Evolutionary conservation across 2,329 filamentous ascomycete species (phyloP), one percentile per base, ranked within the genome.

Genomic region (Colletotrichum sp.): DNA sequence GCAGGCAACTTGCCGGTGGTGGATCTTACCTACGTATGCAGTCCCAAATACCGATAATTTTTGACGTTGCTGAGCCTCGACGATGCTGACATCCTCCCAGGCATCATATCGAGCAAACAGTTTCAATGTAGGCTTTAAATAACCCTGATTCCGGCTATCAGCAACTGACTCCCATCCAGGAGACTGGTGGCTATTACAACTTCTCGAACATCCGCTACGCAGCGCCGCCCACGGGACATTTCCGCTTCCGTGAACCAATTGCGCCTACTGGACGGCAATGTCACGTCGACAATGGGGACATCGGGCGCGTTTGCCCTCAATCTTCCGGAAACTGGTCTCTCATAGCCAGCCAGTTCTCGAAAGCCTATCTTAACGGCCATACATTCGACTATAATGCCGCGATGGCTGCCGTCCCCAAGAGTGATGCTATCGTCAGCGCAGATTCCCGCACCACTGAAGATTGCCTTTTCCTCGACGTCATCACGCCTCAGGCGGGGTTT

Each of bases 201-300:
- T 86, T 85, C 77, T 81, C 78, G 18, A 85, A 85, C 52, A 86
- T 88, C 18, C 83, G 84, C 4, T 87, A 85, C 67, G 86, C 83
- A 9, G 82, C 83, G 24, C 82, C 85, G 3, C 86, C 86, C 0
- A 77, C 83, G 2, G 84, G 83, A 6, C 71, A 82, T 16, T 78
- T 86, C 70, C 83, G 86, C 4, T 88, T 87, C 60, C 78, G 80
- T 4, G 79, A 83, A 21, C 85, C 86, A 9, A 64, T 81, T 7
- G 62, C 78, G 3, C 80, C 81, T 7, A 78, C 69, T 5, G 79
- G 74, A 8, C 76, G 78, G 13, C 81, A 83, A 49, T 79, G 79
- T 18, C 82, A 81, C 7, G 72, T 85, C 44, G 80, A 84, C 30
- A 69, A 81, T 60, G 82, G 82, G 30, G 10, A n/a, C 28, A 30